Evolutionary conservation across 768 basidiomycete species (phyloP).

Genomic region (Phylloporus sp.): DNA sequence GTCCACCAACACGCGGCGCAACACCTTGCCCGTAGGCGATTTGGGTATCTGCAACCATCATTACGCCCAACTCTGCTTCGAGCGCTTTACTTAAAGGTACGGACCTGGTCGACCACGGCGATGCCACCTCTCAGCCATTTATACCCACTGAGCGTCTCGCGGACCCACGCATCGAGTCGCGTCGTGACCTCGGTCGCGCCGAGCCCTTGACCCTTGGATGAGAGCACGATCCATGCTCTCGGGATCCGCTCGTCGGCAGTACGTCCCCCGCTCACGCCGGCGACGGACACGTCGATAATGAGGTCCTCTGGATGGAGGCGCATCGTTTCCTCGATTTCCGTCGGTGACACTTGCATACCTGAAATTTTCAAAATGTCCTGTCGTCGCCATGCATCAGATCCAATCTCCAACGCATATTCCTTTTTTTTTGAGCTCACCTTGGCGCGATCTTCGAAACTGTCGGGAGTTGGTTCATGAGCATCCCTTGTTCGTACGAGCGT

Average conservation of each 20-base stretch:
- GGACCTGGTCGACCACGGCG: constrained; percentile 58
- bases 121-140: constrained; percentile 77
- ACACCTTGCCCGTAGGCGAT: constrained; percentile 65
- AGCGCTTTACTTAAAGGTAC: constrained; percentile 17
- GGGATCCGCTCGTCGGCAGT: constrained; percentile 70
- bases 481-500: background rate
- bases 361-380: constrained; percentile 80
- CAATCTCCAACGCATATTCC: background rate
- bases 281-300: constrained; percentile 63
- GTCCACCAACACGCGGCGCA: constrained; percentile 59
- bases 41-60: constrained; percentile 59
- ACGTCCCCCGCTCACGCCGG: constrained; percentile 68
- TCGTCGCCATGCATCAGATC: background rate
- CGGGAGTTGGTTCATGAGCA: background rate
- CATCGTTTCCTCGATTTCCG: constrained; percentile 68
- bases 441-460: constrained; percentile 68
- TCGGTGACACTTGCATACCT: constrained; percentile 74
- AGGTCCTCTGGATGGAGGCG: constrained; percentile 56
- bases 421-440: constrained; percentile 56
- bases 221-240: constrained; percentile 74
- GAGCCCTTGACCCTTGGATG: constrained; percentile 44
- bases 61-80: background rate
- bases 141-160: constrained; percentile 60
- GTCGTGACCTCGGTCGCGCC: constrained; percentile 39
- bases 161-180: constrained; percentile 56